phyloP scores from a whole-genome alignment of 345 rosid genomes.

The Orychophragmus violaceus region DNA sequence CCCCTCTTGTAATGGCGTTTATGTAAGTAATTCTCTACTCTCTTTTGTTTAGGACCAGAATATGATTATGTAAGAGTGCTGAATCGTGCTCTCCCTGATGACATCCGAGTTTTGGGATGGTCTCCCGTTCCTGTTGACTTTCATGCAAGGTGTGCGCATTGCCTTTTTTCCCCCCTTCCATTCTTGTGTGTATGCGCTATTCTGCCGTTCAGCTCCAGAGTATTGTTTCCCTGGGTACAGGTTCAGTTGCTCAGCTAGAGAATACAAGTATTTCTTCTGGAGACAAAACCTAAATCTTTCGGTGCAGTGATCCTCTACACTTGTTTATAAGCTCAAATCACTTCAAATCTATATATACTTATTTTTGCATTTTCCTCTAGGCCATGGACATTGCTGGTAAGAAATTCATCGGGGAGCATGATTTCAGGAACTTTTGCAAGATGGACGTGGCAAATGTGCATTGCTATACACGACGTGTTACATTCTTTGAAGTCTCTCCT shows the following conservation, averaged over 20 bases:
- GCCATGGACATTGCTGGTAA: constrained; percentile 78
- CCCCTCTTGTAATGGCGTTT: neutral
- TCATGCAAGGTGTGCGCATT: constrained; percentile 69
- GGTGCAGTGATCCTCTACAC: constrained; percentile 36
- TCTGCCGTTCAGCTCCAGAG: neutral
- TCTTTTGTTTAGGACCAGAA: constrained; percentile 49
- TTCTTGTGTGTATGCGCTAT: neutral
- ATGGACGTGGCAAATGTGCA: constrained; percentile 94
- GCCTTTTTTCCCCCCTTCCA: neutral
- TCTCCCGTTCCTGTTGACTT: constrained; percentile 77
- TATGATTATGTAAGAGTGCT: constrained; percentile 81
- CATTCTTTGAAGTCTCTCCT: constrained; percentile 58
- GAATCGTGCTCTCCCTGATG: constrained; percentile 86
- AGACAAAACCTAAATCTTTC: constrained; percentile 53
- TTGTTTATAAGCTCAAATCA: neutral
- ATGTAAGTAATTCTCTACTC: constrained; percentile 13
- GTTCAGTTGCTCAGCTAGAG: constrained; percentile 83
- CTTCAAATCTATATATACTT: constrained; percentile 2
- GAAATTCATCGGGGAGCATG: constrained; percentile 83
- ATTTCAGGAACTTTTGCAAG: constrained; percentile 92
- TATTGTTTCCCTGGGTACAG: constrained; percentile 35
- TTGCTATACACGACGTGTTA: constrained; percentile 54
- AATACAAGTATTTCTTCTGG: constrained; percentile 84
- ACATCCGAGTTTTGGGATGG: constrained; percentile 89
- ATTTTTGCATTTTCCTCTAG: constrained; percentile 31